A percentile compares a stretch with the other conserved stretches of the same genome.
These are phyloP conservation scores for Elsinoe arachidis DNA, from an alignment of 2,329 filamentous ascomycete species.

Conservation along the genomic window DNA sequence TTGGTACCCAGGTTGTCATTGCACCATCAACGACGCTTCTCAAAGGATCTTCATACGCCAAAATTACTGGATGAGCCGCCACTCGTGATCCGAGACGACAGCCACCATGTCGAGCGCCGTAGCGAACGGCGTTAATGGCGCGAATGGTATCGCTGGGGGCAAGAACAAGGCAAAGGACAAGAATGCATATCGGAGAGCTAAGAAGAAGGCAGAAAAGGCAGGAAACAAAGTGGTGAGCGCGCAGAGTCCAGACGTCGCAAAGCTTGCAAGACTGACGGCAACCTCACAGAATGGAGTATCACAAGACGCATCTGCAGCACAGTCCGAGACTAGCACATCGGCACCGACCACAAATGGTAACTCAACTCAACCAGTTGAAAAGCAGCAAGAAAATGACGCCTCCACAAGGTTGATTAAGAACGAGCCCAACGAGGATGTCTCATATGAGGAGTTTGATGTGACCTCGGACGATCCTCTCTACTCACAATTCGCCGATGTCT, in stretches of 20 bases:
- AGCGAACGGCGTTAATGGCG: slow-evolving; percentile 2
- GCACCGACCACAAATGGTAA: background rate
- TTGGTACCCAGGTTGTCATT: no score
- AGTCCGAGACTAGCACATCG: background rate
- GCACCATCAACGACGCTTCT: background rate
- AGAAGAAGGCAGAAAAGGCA: slow-evolving; percentile 11
- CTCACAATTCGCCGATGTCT: slow-evolving; percentile 73
- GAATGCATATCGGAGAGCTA: slow-evolving; percentile 8
- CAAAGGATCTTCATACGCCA: background rate
- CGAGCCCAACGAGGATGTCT: slow-evolving; percentile 21
- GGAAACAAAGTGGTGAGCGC: background rate
- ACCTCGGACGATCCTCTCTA: slow-evolving; percentile 58
- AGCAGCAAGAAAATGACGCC: slow-evolving; percentile 7
- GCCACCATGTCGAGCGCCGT: slow-evolving; percentile 9
- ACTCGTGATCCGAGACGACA: background rate
- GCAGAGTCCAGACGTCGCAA: background rate
- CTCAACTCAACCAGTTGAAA: background rate
- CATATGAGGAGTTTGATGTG: slow-evolving; percentile 22
- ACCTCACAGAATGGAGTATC: background rate
- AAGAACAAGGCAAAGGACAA: slow-evolving; percentile 5
- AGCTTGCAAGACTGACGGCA: background rate
- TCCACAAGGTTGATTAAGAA: slow-evolving; percentile 8
- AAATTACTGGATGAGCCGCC: background rate
- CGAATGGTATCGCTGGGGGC: background rate
- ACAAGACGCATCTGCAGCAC: background rate